Evolutionary conservation across 2,329 filamentous ascomycete genomes (phyloP).

Genomic region (Epichloe coenophiala): DNA sequence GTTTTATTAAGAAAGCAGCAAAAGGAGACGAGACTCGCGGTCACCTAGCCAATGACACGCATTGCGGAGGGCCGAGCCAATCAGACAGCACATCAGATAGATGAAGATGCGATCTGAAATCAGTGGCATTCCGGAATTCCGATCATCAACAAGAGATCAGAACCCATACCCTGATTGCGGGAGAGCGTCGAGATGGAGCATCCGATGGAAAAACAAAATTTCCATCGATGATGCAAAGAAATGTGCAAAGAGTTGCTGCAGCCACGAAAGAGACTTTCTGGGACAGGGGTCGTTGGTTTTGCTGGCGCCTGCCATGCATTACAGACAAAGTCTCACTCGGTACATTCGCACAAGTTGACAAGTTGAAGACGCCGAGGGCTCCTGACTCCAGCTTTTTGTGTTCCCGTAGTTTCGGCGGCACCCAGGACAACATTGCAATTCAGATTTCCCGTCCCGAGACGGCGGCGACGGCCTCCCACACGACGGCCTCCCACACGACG

Average conservation of each 20-base stretch:
- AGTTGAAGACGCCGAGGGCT: neutral
- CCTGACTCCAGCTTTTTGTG: neutral
- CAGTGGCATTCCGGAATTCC: too few species aligned
- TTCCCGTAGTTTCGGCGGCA: neutral
- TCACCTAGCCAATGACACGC: too few species aligned
- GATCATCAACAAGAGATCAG: too few species aligned
- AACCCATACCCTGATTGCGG: too few species aligned
- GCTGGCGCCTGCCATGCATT: neutral
- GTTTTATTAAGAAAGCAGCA: too few species aligned
- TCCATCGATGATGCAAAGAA: neutral
- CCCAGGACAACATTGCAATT: neutral
- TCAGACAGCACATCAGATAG: too few species aligned
- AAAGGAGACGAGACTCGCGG: too few species aligned
- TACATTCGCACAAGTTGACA: neutral
- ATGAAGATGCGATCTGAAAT: too few species aligned
- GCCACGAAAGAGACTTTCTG: neutral
- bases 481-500: too few species aligned
- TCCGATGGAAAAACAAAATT: neutral
- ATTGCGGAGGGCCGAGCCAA: too few species aligned
- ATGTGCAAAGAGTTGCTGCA: neutral
- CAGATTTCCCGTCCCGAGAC: neutral
- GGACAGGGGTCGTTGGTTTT: neutral
- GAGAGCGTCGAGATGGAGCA: neutral
- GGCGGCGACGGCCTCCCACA: neutral
- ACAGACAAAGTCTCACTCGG: constrained; percentile 1